phyloP scores from a whole-genome alignment of 495 filamentous ascomycete species.

The Amniculicola lignicola region DNA sequence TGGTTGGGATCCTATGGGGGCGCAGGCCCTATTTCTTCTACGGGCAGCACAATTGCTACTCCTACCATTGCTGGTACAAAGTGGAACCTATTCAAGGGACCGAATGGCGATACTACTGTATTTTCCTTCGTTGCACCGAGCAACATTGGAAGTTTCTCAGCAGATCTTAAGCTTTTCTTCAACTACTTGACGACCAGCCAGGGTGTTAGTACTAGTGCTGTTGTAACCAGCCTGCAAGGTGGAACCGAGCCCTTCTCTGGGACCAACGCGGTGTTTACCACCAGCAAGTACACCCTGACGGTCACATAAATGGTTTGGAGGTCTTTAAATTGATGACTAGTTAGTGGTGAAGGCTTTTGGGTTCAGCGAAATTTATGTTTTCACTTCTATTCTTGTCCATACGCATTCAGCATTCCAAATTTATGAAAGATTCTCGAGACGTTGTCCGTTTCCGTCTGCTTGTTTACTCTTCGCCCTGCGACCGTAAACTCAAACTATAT shows the following conservation, averaged over 20 bases:
- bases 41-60: conserved; percentile 53
- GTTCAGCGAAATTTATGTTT: no score
- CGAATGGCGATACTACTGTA: conserved; percentile 50
- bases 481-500: no score
- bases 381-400: no score
- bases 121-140: conserved; percentile 56
- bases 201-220: conserved; percentile 51
- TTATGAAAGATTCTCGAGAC: no score
- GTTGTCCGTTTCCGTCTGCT: no score
- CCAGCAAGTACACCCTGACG: conserved; percentile 1
- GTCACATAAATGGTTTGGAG: background rate
- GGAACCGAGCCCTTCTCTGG: conserved; percentile 53
- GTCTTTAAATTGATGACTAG: no score
- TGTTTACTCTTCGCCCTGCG: no score
- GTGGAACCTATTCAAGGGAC: conserved; percentile 57
- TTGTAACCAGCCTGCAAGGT: conserved; percentile 54
- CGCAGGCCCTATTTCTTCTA: conserved; percentile 61
- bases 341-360: no score
- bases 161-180: conserved; percentile 56
- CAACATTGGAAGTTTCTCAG: conserved; percentile 50
- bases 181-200: conserved; percentile 53
- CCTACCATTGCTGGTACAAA: conserved; percentile 49
- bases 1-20: conserved; percentile 63
- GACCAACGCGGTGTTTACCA: conserved; percentile 3
- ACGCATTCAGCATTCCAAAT: no score